A percentile compares a stretch with the other conserved stretches of the same genome.
These are phyloP conservation scores for Megacollybia marginata DNA, from an alignment of 768 basidiomycete species.

Conservation along the genomic window DNA sequence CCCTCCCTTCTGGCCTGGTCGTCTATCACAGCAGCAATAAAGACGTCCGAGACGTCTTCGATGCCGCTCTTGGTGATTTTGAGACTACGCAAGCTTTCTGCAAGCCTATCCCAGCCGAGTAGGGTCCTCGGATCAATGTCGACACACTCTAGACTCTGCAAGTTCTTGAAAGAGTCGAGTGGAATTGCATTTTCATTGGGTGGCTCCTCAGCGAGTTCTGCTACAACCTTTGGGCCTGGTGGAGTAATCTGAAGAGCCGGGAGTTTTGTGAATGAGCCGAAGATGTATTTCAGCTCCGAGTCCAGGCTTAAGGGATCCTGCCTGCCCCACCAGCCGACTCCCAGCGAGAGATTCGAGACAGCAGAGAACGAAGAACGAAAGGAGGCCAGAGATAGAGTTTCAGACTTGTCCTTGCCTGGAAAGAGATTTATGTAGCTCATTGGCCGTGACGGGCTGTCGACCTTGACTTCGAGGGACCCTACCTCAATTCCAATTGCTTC, in stretches of 20 bases:
- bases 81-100: conserved; percentile 63
- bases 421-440: conserved; percentile 66
- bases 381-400: conserved; percentile 67
- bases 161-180: conserved; percentile 77
- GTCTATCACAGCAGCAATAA: conserved; percentile 73
- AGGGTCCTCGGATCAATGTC: conserved; percentile 80
- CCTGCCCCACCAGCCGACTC: conserved; percentile 65
- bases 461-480: conserved; percentile 72
- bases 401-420: conserved; percentile 52
- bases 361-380: conserved; percentile 71
- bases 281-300: conserved; percentile 76
- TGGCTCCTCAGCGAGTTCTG: conserved; percentile 62
- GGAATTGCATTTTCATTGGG: conserved; percentile 73
- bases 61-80: conserved; percentile 75
- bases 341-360: conserved; percentile 70
- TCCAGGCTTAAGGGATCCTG: conserved; percentile 55
- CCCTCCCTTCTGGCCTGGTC: conserved; percentile 63
- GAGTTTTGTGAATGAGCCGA: conserved; percentile 85
- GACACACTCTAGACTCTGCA: conserved; percentile 65
- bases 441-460: conserved; percentile 68
- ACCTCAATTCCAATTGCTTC: conserved; percentile 74
- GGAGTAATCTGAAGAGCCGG: conserved; percentile 67
- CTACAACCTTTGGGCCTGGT: conserved; percentile 57
- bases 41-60: conserved; percentile 72
- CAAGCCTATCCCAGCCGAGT: conserved; percentile 77